Conservation (phyloP, 1,284 basidiomycete genomes). For the Meripilus lineatus region DNA sequence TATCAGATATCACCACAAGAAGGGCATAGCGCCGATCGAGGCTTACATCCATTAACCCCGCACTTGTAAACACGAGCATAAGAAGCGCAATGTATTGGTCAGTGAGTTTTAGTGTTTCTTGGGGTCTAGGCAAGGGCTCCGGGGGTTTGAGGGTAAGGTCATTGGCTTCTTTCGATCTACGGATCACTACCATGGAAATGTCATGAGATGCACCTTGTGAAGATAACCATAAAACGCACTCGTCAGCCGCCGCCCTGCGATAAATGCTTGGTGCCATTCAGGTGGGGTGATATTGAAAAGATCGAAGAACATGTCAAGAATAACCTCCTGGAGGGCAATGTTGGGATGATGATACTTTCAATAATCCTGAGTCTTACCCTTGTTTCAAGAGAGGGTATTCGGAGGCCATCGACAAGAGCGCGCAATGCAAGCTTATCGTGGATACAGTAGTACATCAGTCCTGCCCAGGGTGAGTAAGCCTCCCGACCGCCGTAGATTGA, state of each 20-base stretch:
- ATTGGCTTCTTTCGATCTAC: slow-evolving; percentile 44
- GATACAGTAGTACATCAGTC: slow-evolving; percentile 93
- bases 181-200: slow-evolving; percentile 51
- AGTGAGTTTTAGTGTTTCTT: slow-evolving; percentile 73
- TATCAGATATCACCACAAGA: neutral
- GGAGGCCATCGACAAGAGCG: slow-evolving; percentile 81
- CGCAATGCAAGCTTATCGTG: slow-evolving; percentile 83
- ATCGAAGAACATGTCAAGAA: slow-evolving; percentile 92
- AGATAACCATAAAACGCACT: slow-evolving; percentile 46
- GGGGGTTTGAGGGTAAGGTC: slow-evolving; percentile 21
- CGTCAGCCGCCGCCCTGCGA: slow-evolving; percentile 81
- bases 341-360: slow-evolving; percentile 8
- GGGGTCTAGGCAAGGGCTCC: slow-evolving; percentile 38
- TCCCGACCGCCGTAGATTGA: slow-evolving; percentile 1
- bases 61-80: slow-evolving; percentile 81
- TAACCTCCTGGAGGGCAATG: slow-evolving; percentile 60
- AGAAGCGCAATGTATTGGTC: slow-evolving; percentile 95
- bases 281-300: slow-evolving; percentile 89
- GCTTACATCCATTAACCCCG: slow-evolving; percentile 82
- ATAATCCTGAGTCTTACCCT: slow-evolving; percentile 44
- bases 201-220: neutral
- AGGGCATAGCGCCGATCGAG: neutral
- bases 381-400: slow-evolving; percentile 83
- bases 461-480: slow-evolving; percentile 33
- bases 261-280: slow-evolving; percentile 87